phyloP scores from a whole-genome alignment of 2,329 filamentous ascomycete species.

The Juglanconis sp. region DNA sequence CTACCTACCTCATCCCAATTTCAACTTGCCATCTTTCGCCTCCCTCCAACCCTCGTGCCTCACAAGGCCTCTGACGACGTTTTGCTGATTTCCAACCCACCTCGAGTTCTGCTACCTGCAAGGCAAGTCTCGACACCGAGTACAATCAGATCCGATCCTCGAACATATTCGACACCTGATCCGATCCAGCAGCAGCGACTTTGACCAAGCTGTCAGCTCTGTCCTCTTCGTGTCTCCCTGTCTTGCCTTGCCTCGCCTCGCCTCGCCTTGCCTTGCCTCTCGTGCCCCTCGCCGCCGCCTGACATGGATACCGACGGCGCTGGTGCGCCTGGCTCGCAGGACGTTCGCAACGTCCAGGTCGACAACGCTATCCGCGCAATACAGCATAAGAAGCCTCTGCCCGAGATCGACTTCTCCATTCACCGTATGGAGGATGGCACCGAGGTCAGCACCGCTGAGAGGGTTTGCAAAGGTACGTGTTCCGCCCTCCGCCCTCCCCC shows the following conservation, averaged over 20 bases:
- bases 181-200: not conserved
- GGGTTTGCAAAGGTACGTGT: slow-evolving; percentile 91
- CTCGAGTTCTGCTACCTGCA: not conserved
- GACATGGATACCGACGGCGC: slow-evolving; percentile 49
- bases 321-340: slow-evolving; percentile 35
- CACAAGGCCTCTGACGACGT: slow-evolving; percentile 12
- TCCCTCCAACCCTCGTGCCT: slow-evolving; percentile 6
- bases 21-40: slow-evolving; percentile 19
- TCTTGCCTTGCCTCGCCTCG: slow-evolving; percentile 7
- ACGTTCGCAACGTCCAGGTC: slow-evolving; percentile 60
- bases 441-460: slow-evolving; percentile 91
- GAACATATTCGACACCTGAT: not conserved
- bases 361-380: slow-evolving; percentile 92
- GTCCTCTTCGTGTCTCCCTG: slow-evolving; percentile 11
- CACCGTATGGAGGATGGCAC: slow-evolving; percentile 97
- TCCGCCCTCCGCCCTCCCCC: not conserved
- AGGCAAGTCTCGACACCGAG: not conserved
- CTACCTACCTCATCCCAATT: slow-evolving; percentile 23
- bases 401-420: slow-evolving; percentile 97
- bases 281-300: slow-evolving; percentile 20
- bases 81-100: not conserved
- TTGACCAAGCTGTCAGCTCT: not conserved
- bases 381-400: slow-evolving; percentile 88
- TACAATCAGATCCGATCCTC: not conserved
- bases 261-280: slow-evolving; percentile 1